These are phyloP conservation scores for Ananas comosus DNA, from an alignment of 176 grass and related monocot species.

Conservation along the genomic window DNA sequence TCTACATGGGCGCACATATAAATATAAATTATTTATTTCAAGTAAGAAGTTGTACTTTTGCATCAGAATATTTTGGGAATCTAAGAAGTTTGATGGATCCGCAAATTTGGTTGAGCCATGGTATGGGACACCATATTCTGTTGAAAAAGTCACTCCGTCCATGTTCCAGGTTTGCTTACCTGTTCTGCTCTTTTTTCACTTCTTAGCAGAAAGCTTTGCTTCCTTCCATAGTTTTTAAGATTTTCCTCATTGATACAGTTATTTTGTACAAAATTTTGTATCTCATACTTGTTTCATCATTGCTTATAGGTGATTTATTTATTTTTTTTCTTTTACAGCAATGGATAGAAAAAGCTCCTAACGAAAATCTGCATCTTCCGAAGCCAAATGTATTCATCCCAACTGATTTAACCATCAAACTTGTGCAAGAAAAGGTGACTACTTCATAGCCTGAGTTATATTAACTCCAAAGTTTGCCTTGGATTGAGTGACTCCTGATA, in stretches of 20 bases:
- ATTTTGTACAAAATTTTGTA: no score
- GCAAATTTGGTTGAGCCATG: conserved; percentile 74
- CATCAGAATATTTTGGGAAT: conserved; percentile 86
- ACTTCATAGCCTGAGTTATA: neutral
- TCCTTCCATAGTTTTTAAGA: neutral
- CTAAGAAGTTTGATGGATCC: conserved; percentile 67
- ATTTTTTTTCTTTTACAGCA: conserved; percentile 11
- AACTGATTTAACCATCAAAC: conserved; percentile 64
- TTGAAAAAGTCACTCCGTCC: conserved; percentile 50
- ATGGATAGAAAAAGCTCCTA: conserved; percentile 70
- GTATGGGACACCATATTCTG: conserved; percentile 72
- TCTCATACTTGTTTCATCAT: neutral
- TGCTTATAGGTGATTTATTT: neutral
- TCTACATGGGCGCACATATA: neutral
- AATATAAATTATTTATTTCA: conserved; percentile 11
- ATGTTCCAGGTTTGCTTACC: conserved; percentile 44
- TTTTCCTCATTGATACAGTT: neutral
- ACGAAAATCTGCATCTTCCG: conserved; percentile 64
- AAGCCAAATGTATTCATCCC: conserved; percentile 87
- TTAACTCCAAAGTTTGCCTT: neutral
- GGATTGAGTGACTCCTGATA: no score
- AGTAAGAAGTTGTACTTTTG: conserved; percentile 3
- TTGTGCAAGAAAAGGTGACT: conserved; percentile 55
- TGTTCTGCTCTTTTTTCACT: neutral
- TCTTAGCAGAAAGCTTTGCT: neutral